Base-by-base conservation (phyloP, 2,329 filamentous ascomycete genomes). In the Tolypocladium endophyticum region DNA sequence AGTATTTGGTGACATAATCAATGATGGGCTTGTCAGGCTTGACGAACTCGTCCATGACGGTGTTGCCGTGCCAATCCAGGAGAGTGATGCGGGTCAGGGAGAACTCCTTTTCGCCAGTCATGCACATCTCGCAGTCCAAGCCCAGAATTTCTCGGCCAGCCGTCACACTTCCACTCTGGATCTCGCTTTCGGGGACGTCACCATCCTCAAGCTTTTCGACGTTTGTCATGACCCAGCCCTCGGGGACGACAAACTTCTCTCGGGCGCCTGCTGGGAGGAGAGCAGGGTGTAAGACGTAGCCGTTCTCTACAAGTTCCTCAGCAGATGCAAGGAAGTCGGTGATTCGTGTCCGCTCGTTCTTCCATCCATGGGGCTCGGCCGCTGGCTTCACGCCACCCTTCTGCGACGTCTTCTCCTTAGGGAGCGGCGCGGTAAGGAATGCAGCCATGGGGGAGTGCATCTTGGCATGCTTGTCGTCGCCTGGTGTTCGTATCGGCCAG, bases 41-140 rank as follows among this genome's bases (percentile, higher is more conserved):
- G 68, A 99, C 94, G 16, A 97, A 83, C 74, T 96, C 89, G 71
- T 99, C 94, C 57, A 97, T 76, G 20, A 96, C 79, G 12, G 89
- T 82, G 39, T 85, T 83, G 56, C 92, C 92, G 65, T 92, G 85
- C 93, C 94, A 99, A 61, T 86, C 79, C 9, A 99, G 78, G 45
- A 97, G 73, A 70, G 92, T 97, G 70, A 97, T 88, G 60, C 94
- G 86, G 1, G 94, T 95, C 52, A 99, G 84, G 41, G 92, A 90
- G 63, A 88, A 90, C 64, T 90, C 84, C 55, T 86, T 86, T 62
- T 88, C 85, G 61, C 87, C 89, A 2, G 92, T 95, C 75, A 91
- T 87, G 71, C 92, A 96, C 94, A 99, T 99, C 74, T 99, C 94
- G 74, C 94, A 99, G 71, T 99, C 94, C 59, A 99, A 79, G 1